Percentiles rank a stretch among this genome's conserved stretches.
Evolutionary conservation across 768 basidiomycete genomes (phyloP).

Genomic region (Pisolithus tinctorius): DNA sequence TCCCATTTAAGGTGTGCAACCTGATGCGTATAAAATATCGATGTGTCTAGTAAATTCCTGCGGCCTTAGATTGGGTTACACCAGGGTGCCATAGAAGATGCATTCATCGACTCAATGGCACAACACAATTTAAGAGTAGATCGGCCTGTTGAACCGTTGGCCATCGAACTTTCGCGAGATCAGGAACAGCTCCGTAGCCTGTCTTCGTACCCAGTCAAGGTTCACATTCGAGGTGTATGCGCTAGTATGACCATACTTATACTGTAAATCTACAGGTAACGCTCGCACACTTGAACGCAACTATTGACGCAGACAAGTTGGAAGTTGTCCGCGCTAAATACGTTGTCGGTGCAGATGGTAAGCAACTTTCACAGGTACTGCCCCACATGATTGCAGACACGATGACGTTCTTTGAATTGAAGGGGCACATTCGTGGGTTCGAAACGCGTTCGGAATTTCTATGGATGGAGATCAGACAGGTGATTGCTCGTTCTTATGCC

Average conservation of each 20-base stretch:
- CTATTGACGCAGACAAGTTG: conserved; percentile 23
- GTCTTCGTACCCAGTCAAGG: conserved; percentile 28
- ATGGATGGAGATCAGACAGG: conserved; percentile 47
- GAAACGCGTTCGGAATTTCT: conserved; percentile 36
- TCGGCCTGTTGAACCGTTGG: conserved; percentile 26
- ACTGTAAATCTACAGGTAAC: conserved; percentile 11
- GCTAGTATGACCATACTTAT: background rate
- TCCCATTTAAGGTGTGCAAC: conserved; percentile 57
- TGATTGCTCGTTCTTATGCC: conserved; percentile 2
- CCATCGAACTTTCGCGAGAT: conserved; percentile 30
- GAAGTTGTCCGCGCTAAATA: conserved; percentile 29
- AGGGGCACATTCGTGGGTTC: conserved; percentile 44
- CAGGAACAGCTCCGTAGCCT: conserved; percentile 29
- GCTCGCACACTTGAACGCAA: conserved; percentile 17
- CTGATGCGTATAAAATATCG: no score
- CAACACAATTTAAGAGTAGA: conserved; percentile 27
- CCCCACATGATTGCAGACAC: background rate
- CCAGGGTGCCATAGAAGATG: conserved; percentile 35
- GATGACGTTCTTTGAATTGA: background rate
- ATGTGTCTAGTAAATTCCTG: background rate
- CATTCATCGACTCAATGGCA: conserved; percentile 36
- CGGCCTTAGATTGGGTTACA: conserved; percentile 28
- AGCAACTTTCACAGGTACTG: background rate
- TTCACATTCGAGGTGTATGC: background rate
- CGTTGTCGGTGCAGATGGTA: conserved; percentile 32